phyloP scores from a whole-genome alignment of 2,329 filamentous ascomycete genomes.

The Purpureocillium lavendulum region DNA sequence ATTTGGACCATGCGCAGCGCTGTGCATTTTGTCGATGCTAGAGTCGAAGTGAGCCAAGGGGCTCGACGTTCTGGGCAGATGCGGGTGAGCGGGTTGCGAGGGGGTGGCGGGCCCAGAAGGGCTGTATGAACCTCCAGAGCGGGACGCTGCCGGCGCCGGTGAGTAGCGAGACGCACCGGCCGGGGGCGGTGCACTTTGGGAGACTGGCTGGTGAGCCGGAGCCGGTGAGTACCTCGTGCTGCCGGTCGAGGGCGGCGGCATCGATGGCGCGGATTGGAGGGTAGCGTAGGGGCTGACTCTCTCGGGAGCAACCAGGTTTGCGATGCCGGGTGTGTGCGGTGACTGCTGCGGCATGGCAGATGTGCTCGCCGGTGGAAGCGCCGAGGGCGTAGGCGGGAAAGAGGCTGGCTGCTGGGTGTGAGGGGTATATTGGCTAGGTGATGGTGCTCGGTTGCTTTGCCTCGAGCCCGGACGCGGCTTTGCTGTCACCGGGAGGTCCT shows the following conservation, averaged over 20 bases:
- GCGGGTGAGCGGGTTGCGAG: constrained; percentile 40
- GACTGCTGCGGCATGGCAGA: constrained; percentile 5
- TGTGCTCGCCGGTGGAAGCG: constrained; percentile 16
- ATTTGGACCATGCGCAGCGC: constrained; percentile 13
- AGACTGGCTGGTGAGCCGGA: constrained; percentile 29
- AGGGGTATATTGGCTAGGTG: constrained; percentile 23
- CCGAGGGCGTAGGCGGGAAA: constrained; percentile 18
- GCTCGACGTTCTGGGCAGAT: constrained; percentile 57
- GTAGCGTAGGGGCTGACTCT: constrained; percentile 45
- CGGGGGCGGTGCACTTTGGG: constrained; percentile 29
- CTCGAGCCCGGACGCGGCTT: constrained; percentile 55
- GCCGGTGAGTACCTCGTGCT: constrained; percentile 55
- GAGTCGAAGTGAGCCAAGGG: constrained; percentile 57
- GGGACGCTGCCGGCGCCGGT: constrained; percentile 32
- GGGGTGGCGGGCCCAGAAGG: constrained; percentile 23
- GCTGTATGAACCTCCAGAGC: constrained; percentile 34
- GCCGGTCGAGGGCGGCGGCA: constrained; percentile 22
- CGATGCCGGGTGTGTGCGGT: constrained; percentile 18
- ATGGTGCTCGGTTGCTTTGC: constrained; percentile 35
- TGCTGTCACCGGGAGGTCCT: constrained; percentile 60
- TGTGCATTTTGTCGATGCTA: constrained; percentile 29
- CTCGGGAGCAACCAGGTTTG: constrained; percentile 44
- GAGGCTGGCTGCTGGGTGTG: neutral
- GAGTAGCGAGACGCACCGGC: constrained; percentile 43
- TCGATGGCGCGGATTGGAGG: constrained; percentile 26